Evolutionary conservation across 371 early-diverging fungal species (phyloP).

Genomic region (Choanephora cucurbitarum): DNA sequence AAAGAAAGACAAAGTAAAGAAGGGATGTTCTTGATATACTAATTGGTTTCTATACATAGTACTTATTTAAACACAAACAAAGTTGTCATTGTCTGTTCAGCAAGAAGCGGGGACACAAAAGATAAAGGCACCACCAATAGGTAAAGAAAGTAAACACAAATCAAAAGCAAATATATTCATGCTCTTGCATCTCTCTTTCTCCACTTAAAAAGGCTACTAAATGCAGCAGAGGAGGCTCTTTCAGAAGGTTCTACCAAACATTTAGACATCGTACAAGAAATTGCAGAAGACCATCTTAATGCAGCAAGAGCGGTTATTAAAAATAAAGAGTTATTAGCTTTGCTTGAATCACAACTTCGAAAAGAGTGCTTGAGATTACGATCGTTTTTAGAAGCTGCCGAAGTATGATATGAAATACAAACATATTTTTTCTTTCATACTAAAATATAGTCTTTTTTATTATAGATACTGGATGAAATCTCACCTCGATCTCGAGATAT

Average conservation of each 20-base stretch:
- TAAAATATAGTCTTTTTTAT: background rate
- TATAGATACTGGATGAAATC: conserved; percentile 96
- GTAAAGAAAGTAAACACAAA: conserved; percentile 23
- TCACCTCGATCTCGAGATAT: conserved; percentile 95
- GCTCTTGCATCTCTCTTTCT: background rate
- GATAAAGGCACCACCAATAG: conserved; percentile 77
- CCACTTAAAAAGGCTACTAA: conserved; percentile 47
- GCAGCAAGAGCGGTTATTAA: conserved; percentile 64
- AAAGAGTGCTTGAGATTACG: conserved; percentile 79
- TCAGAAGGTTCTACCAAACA: conserved; percentile 59
- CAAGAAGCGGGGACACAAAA: conserved; percentile 78
- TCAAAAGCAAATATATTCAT: too few species aligned
- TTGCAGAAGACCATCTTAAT: conserved; percentile 83
- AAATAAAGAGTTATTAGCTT: conserved; percentile 51
- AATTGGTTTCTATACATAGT: conserved; percentile 15
- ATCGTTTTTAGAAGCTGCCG: conserved; percentile 89
- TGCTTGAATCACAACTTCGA: conserved; percentile 59
- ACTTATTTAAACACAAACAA: conserved; percentile 52
- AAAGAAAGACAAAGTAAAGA: too few species aligned
- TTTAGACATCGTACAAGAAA: conserved; percentile 80
- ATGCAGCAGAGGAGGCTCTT: conserved; percentile 72
- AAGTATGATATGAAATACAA: conserved; percentile 53
- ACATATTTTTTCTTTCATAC: background rate
- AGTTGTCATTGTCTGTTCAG: conserved; percentile 83
- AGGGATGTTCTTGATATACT: background rate